Conservation (phyloP, 768 basidiomycete species). For the Mycena pura region DNA sequence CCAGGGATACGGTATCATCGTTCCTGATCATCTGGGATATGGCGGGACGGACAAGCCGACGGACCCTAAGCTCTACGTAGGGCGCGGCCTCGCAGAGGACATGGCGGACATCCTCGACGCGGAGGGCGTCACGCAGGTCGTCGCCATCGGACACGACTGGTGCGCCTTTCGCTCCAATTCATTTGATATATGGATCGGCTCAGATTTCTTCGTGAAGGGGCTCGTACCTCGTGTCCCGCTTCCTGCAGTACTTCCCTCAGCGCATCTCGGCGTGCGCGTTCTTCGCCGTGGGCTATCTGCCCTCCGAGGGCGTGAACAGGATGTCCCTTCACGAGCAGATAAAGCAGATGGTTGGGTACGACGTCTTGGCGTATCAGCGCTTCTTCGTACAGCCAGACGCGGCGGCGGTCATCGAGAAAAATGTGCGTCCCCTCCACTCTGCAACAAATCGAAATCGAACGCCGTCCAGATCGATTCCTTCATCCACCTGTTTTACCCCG, state of each 20-base stretch:
- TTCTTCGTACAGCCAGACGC: slow-evolving; percentile 37
- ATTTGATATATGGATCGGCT: not conserved
- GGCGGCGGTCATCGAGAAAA: slow-evolving; percentile 41
- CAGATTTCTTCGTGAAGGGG: slow-evolving; percentile 41
- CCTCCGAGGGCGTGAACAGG: slow-evolving; percentile 17
- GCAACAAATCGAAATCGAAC: not conserved
- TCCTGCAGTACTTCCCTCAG: slow-evolving; percentile 46
- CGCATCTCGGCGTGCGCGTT: slow-evolving; percentile 50
- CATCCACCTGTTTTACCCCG: slow-evolving; percentile 38
- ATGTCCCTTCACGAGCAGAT: slow-evolving; percentile 20
- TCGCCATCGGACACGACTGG: slow-evolving; percentile 53
- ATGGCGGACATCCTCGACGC: slow-evolving; percentile 48
- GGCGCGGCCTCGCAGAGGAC: slow-evolving; percentile 44
- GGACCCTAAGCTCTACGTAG: slow-evolving; percentile 42
- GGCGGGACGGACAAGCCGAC: slow-evolving; percentile 56
- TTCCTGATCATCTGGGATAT: slow-evolving; percentile 60
- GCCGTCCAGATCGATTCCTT: slow-evolving; percentile 47
- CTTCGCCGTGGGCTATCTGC: slow-evolving; percentile 41
- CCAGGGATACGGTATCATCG: slow-evolving; percentile 52
- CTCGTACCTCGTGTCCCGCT: slow-evolving; percentile 36
- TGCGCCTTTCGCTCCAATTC: no score
- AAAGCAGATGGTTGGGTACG: not conserved
- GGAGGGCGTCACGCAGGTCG: slow-evolving; percentile 39
- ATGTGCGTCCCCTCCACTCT: slow-evolving; percentile 33
- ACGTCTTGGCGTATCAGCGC: slow-evolving; percentile 8